A percentile compares a stretch with the other conserved stretches of the same genome.
phyloP scores from a whole-genome alignment of 2,329 filamentous ascomycete species.

The Botrytis sinoallii region DNA sequence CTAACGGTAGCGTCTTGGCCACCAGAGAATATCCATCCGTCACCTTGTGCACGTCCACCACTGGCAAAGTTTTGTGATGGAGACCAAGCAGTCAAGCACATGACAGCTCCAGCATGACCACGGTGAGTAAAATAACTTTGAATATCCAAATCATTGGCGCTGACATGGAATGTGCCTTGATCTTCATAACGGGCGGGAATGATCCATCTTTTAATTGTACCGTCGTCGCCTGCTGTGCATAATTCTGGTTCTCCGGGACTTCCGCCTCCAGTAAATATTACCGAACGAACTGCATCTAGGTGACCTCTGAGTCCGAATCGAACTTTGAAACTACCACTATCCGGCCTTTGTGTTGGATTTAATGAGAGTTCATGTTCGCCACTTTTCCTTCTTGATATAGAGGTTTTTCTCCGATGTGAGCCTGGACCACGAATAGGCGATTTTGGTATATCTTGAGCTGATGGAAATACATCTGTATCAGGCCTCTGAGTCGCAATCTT shows the following conservation, averaged over 20 bases:
- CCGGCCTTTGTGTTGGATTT: constrained; percentile 56
- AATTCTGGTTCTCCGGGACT: constrained; percentile 95
- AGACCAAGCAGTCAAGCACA: constrained; percentile 82
- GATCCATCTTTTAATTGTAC: constrained; percentile 94
- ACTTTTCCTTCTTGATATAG: constrained; percentile 68
- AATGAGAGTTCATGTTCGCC: constrained; percentile 62
- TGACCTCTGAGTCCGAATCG: constrained; percentile 90
- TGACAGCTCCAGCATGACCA: constrained; percentile 87
- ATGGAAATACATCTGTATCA: constrained; percentile 85
- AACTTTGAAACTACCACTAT: constrained; percentile 82
- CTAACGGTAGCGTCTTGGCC: constrained; percentile 90
- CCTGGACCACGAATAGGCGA: constrained; percentile 69
- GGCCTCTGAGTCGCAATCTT: constrained; percentile 62
- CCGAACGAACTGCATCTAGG: constrained; percentile 86
- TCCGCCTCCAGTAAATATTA: constrained; percentile 95
- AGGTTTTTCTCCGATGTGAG: constrained; percentile 77
- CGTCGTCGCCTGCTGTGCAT: constrained; percentile 92
- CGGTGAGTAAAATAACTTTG: constrained; percentile 92
- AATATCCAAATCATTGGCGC: constrained; percentile 75
- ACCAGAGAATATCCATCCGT: constrained; percentile 98
- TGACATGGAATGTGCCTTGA: constrained; percentile 46
- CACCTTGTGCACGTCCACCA: constrained; percentile 80
- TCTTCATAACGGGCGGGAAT: constrained; percentile 77
- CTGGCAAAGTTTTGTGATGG: constrained; percentile 85
- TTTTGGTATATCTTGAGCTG: constrained; percentile 73